Conservation (phyloP, 139 green algal genomes). For the Tetradesmus obliquus region DNA sequence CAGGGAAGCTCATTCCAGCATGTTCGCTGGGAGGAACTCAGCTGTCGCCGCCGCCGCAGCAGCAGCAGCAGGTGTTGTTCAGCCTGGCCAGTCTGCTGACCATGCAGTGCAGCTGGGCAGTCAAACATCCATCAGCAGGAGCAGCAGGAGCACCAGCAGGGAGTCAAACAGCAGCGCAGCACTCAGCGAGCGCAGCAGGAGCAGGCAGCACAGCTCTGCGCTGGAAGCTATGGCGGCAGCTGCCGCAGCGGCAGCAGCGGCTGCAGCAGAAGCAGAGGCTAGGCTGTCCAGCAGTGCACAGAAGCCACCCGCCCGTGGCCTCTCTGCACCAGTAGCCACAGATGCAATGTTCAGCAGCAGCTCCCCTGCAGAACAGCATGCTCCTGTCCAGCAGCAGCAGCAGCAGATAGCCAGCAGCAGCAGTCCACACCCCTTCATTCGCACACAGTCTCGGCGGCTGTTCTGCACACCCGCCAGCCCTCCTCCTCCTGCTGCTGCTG, state of each 20-base stretch:
- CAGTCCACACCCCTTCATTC: background rate
- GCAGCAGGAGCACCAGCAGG: background rate
- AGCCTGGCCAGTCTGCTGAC: background rate
- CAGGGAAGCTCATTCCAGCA: background rate
- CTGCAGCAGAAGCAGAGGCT: background rate
- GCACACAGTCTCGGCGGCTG: background rate
- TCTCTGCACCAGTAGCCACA: background rate
- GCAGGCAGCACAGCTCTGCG: background rate
- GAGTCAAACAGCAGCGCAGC: background rate
- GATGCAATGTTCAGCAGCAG: background rate
- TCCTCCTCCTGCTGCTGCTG: background rate
- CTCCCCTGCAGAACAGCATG: background rate
- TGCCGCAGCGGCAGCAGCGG: background rate
- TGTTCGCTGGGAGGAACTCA: background rate
- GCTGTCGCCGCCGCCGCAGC: no score
- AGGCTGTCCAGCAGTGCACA: background rate
- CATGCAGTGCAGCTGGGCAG: background rate
- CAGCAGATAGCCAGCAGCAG: background rate
- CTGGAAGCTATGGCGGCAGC: background rate
- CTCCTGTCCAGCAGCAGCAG: background rate
- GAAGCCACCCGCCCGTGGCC: background rate
- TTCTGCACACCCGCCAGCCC: background rate
- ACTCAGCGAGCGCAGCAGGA: background rate
- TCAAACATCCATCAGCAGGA: background rate
- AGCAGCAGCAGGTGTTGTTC: background rate